A percentile compares a stretch with the other conserved stretches of the same genome.
These are phyloP conservation scores for Xerophyta viscosa DNA, from an alignment of 106 monocot species.

Conservation along the genomic window DNA sequence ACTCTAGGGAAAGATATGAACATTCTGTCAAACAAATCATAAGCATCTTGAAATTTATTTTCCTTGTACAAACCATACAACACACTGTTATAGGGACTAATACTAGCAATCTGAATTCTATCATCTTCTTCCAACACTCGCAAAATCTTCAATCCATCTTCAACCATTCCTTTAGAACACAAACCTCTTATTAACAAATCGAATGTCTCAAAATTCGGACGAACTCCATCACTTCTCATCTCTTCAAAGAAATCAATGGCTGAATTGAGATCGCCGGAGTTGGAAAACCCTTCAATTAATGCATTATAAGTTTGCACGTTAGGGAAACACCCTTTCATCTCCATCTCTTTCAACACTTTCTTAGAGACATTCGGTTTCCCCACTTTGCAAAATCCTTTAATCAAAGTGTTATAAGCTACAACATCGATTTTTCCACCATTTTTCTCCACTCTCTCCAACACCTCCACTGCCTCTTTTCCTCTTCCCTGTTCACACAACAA, in stretches of 20 bases:
- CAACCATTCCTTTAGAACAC: conserved; percentile 42
- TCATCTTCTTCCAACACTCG: conserved; percentile 46
- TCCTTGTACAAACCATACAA: conserved; percentile 60
- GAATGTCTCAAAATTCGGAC: conserved; percentile 46
- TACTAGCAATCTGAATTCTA: conserved; percentile 13
- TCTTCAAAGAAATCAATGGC: conserved; percentile 49
- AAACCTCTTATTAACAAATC: conserved; percentile 54
- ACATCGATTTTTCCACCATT: conserved; percentile 51
- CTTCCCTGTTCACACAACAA: conserved; percentile 36
- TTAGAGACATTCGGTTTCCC: conserved; percentile 30
- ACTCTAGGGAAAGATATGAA: conserved; percentile 41
- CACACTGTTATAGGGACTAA: conserved; percentile 66
- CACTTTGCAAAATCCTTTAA: conserved; percentile 49
- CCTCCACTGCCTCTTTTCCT: conserved; percentile 51
- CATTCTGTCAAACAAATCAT: conserved; percentile 44
- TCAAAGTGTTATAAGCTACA: conserved; percentile 56
- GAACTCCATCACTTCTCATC: conserved; percentile 37
- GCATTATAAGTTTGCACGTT: conserved; percentile 53
- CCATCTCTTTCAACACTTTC: conserved; percentile 69
- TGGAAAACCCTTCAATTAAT: conserved; percentile 43
- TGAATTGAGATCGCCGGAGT: conserved; percentile 22
- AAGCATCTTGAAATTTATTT: conserved; percentile 40
- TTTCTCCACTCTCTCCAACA: conserved; percentile 45
- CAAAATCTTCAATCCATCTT: conserved; percentile 49
- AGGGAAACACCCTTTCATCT: conserved; percentile 58